phyloP scores from a whole-genome alignment of 2,329 filamentous ascomycete genomes.

The Diplocarpon mali region DNA sequence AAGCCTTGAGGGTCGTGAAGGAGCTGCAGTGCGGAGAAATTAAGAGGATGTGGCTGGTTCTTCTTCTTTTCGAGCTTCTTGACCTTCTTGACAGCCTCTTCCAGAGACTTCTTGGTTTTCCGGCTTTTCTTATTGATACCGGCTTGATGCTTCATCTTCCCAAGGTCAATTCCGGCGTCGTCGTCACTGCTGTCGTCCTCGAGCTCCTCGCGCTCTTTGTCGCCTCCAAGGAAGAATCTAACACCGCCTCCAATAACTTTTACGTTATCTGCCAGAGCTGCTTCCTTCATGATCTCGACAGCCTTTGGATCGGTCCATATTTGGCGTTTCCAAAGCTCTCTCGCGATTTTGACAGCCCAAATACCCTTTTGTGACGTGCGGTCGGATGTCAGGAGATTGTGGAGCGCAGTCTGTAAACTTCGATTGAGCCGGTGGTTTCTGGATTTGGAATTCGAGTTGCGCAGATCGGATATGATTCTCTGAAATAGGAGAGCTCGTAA shows the following conservation, averaged over 20 bases:
- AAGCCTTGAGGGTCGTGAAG: constrained; percentile 92
- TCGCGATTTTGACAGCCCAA: constrained; percentile 91
- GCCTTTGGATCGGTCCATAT: constrained; percentile 92
- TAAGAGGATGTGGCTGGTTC: constrained; percentile 73
- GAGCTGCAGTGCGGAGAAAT: constrained; percentile 92
- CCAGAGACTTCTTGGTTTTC: constrained; percentile 70
- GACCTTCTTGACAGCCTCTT: constrained; percentile 70
- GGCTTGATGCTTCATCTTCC: constrained; percentile 70
- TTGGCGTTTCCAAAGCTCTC: constrained; percentile 92
- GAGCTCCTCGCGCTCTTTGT: constrained; percentile 91
- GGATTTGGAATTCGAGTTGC: constrained; percentile 74
- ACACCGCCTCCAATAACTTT: constrained; percentile 85
- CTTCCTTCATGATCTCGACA: constrained; percentile 98
- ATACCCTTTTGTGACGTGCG: constrained; percentile 74
- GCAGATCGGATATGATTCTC: constrained; percentile 85
- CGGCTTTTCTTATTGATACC: constrained; percentile 95
- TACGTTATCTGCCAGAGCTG: constrained; percentile 76
- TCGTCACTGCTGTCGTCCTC: constrained; percentile 66
- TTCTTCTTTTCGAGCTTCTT: constrained; percentile 83
- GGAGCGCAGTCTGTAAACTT: constrained; percentile 85
- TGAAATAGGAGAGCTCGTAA: constrained; percentile 73
- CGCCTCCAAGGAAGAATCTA: constrained; percentile 89
- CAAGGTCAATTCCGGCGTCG: constrained; percentile 73
- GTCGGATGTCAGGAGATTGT: constrained; percentile 82
- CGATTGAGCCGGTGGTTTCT: constrained; percentile 90